Evolutionary conservation across 164 flowering plant species (phyloP).

Genomic region (Umbilicus rupestris): DNA sequence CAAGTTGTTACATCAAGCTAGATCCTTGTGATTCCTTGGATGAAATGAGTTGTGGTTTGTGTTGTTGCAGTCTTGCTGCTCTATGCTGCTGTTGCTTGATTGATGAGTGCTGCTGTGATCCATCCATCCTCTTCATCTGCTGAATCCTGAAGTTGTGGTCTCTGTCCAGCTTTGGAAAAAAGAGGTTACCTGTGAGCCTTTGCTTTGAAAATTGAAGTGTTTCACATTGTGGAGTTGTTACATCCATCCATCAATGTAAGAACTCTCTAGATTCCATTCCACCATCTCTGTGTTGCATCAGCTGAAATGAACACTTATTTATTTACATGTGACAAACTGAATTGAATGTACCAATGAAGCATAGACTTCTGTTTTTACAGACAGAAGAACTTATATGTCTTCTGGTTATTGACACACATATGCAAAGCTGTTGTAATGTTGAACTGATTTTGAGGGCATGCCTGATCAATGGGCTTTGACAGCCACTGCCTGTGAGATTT

Average conservation of each 20-base stretch:
- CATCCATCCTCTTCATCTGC: constrained; percentile 38
- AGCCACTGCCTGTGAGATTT: not conserved
- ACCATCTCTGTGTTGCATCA: too few species aligned
- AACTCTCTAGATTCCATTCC: too few species aligned
- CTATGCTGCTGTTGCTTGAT: constrained; percentile 64
- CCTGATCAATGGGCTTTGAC: not conserved
- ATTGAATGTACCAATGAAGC: not conserved
- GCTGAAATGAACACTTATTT: too few species aligned
- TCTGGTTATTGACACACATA: not conserved
- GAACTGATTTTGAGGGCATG: not conserved
- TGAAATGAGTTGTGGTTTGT: not conserved
- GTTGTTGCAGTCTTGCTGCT: constrained; percentile 54
- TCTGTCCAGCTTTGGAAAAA: too few species aligned
- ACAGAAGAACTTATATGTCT: not conserved
- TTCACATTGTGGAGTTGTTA: too few species aligned
- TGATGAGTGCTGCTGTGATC: constrained; percentile 79
- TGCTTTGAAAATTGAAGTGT: too few species aligned
- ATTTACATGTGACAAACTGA: too few species aligned
- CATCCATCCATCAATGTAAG: too few species aligned
- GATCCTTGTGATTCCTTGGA: not conserved
- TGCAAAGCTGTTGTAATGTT: not conserved
- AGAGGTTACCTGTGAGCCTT: too few species aligned
- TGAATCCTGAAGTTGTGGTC: constrained; percentile 19
- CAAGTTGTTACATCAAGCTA: not conserved
- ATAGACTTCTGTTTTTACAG: not conserved